Evolutionary conservation across 163 green algal genomes (phyloP).

Genomic region (Smithsoniella earleae): DNA sequence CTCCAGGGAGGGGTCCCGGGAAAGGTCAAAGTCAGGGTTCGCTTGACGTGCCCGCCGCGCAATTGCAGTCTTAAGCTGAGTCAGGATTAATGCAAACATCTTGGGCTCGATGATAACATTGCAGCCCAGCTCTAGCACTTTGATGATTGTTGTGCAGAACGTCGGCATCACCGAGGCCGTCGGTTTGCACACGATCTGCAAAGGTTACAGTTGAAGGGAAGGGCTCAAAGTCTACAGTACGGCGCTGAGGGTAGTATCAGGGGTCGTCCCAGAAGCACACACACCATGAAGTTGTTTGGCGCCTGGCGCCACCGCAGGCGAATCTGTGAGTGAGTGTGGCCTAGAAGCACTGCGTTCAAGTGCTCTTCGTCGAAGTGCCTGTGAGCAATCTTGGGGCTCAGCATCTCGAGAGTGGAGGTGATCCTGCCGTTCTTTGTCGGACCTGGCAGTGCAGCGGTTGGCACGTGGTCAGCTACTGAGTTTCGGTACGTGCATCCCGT

Average conservation of each 20-base stretch:
- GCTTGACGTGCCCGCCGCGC: not conserved
- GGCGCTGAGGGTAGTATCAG: not conserved
- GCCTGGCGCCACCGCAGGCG: not conserved
- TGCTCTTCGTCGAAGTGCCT: not conserved
- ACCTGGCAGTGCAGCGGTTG: no score
- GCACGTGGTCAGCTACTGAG: no score
- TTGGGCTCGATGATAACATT: constrained; percentile 19
- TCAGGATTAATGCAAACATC: constrained; percentile 24
- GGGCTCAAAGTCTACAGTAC: not conserved
- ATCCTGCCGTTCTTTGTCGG: no score
- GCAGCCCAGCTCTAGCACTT: constrained; percentile 8
- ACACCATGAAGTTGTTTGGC: constrained; percentile 12
- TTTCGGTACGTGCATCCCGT: no score
- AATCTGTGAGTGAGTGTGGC: constrained; percentile 23
- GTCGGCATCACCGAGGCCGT: constrained; percentile 13
- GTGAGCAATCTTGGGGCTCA: no score
- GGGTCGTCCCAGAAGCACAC: not conserved
- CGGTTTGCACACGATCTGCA: constrained; percentile 28
- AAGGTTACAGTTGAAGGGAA: not conserved
- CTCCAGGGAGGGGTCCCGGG: not conserved
- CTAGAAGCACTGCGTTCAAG: constrained; percentile 17
- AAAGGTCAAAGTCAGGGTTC: not conserved
- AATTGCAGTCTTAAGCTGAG: not conserved
- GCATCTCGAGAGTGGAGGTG: no score
- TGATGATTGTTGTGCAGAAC: constrained; percentile 10